phyloP scores from a whole-genome alignment of 2,329 filamentous ascomycete species.

The Aspergillus sp. region DNA sequence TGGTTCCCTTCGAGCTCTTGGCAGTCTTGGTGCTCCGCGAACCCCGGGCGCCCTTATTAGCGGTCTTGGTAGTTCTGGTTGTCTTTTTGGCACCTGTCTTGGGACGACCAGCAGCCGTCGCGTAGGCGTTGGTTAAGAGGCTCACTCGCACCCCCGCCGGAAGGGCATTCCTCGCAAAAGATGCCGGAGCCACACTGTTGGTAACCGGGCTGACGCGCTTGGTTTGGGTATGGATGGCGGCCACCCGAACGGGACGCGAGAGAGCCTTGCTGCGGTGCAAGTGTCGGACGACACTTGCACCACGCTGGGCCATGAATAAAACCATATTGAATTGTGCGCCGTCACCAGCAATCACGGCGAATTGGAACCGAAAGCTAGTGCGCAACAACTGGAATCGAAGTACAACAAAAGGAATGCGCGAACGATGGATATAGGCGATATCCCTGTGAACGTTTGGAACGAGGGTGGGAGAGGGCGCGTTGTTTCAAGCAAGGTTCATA shows the following conservation, averaged over 20 bases:
- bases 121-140: conserved; percentile 21
- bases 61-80: conserved; percentile 6
- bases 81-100: conserved; percentile 20
- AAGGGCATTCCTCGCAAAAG: conserved; percentile 7
- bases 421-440: neutral
- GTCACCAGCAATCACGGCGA: no score
- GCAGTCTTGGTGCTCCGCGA: neutral
- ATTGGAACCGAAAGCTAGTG: neutral
- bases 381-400: neutral
- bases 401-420: no score
- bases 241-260: conserved; percentile 19
- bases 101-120: conserved; percentile 22
- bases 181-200: conserved; percentile 8
- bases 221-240: conserved; percentile 19
- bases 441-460: neutral
- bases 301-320: conserved; percentile 24
- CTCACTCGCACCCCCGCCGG: conserved; percentile 12
- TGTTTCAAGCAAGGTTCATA: conserved; percentile 17
- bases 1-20: conserved; percentile 7
- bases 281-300: conserved; percentile 22
- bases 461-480: conserved; percentile 23
- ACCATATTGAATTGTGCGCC: conserved; percentile 18
- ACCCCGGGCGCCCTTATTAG: neutral
- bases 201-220: conserved; percentile 18
- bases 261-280: conserved; percentile 19